Evolutionary conservation across 2,329 filamentous ascomycete genomes (phyloP), one percentile per base, ranked within the genome.

Genomic region (Fusarium longipes): DNA sequence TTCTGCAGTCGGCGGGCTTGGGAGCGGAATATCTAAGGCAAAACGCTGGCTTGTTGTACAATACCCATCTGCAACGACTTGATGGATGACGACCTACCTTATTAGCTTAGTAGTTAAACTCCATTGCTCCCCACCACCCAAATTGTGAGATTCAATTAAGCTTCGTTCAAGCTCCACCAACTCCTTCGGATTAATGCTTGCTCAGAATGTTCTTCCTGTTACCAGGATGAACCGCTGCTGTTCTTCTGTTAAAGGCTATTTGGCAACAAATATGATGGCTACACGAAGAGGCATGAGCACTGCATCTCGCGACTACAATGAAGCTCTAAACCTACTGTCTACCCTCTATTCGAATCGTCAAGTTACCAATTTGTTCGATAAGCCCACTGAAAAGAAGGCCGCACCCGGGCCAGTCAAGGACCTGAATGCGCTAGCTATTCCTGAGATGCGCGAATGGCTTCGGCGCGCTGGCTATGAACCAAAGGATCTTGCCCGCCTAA

Each of bases 401-500:
- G 25, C 70, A 7, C 51, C 48, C 8, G 56, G 83, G 25, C 84
- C 87, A 64, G 83, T 55, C 6, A 59, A 76, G 33, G 79, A 83
- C 67, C 80, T 92, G 80, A 96, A 97, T 74, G 83, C 89, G 45
- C 83, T 83, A 54, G 91, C 93, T 8, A 89, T 96, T 48, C 91
- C 92, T 0, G 93, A 97, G 77, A 95, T 96, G 86, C 81, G 89
- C 27, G 86, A 88, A 70, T 97, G 92, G 91, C 88, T 92, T 67
- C 82, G 80, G 43, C 90, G 90, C 63, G 89, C 92, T 54, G 93
- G 93, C 47, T 92, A 97, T 79, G 80, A 90, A 79, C 77, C 77
- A 2, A 53, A 71, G 1, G 80, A 82, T 67, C 80, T 87, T 25
- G 71, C 77, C 14, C 68, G 73, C 6, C 77, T 86, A 50, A 79